Base-by-base conservation (phyloP, 2,329 filamentous ascomycete genomes). In the Whalleya microplaca region DNA sequence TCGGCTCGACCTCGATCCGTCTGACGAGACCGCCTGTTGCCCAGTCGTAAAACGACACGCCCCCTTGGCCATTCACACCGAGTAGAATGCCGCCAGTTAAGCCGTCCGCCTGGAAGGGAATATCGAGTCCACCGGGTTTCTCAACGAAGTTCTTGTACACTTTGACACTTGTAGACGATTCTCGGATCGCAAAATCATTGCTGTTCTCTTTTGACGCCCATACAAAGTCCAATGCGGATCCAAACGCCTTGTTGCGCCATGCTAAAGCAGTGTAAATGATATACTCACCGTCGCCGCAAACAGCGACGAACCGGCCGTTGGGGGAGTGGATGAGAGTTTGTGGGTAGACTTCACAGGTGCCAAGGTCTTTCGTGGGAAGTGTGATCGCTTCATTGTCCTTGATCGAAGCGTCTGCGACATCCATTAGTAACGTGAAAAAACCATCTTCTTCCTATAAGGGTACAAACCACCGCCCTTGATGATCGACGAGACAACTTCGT, bases 71-170 rank as follows among this genome's bases (percentile, higher is more conserved):
- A 74, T 92, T 96, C 8, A 98, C 93, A 79, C 95, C 95, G 10
- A 99, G 86, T 21, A 99, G 80, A 51, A 96, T 85, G 69, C 95
- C 95, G 21, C 92, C 94, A 46, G 88, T 90, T 45, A 99, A 80
- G 16, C 93, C 94, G 64, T 99, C 95, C 1, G 93, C 94, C 66
- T 95, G 90, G 81, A 96, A 99, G 10, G 93, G 93, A 52, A 98
- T 92, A 72, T 99, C 94, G 29, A 99, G 81, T 9, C 92, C 92
- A 55, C 91, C 91, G 23, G 83, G 78, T 77, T 96, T 94, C 74
- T 98, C 95, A 65, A 93, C 89, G 78, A 99, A 98, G 76, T 98
- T 98, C 76, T 95, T 94, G 83, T 95, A 98, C 37, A 98, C 87
- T 81, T 97, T 97, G 69, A 99, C 92, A 69, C 90, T 96, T 47